These are phyloP conservation scores for Acrocalymma vagum DNA, from an alignment of 2,329 filamentous ascomycete species.

Conservation along the genomic window DNA sequence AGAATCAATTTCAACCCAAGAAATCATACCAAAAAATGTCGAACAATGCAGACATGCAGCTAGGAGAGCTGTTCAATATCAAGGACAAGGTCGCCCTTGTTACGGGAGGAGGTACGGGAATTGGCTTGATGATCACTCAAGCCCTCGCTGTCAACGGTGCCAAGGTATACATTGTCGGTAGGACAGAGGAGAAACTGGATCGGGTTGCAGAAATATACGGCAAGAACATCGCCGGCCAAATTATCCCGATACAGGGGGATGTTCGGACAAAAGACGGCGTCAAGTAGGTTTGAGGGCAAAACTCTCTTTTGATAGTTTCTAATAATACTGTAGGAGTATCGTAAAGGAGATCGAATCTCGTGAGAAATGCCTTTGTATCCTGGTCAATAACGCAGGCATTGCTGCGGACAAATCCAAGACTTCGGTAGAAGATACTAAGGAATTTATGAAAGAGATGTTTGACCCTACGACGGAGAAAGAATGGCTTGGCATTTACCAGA, in stretches of 20 bases:
- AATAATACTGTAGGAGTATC: conserved; percentile 37
- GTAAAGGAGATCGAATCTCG: conserved; percentile 53
- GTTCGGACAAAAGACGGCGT: conserved; percentile 55
- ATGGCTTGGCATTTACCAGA: conserved; percentile 55
- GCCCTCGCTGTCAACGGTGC: conserved; percentile 56
- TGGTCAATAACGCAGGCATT: conserved; percentile 60
- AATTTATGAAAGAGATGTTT: conserved; percentile 55
- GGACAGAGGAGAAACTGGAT: conserved; percentile 58
- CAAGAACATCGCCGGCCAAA: conserved; percentile 54
- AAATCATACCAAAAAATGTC: conserved; percentile 26
- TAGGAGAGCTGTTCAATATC: conserved; percentile 44
- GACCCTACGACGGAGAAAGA: conserved; percentile 54
- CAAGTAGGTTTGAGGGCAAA: conserved; percentile 30
- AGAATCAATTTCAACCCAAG: conserved; percentile 7
- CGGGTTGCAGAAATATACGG: conserved; percentile 54
- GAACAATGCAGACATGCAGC: conserved; percentile 32
- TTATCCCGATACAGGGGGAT: conserved; percentile 56
- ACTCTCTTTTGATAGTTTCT: conserved; percentile 1
- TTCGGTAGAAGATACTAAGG: conserved; percentile 52
- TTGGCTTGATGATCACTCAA: conserved; percentile 58
- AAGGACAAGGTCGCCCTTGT: conserved; percentile 52
- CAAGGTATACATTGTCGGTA: conserved; percentile 59
- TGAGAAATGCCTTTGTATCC: conserved; percentile 55
- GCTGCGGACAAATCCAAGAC: conserved; percentile 47
- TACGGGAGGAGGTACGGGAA: conserved; percentile 56